Percentiles rank a stretch among this genome's conserved stretches.
phyloP scores from a whole-genome alignment of 441 rosid genomes.

The Pelargonium hybrid region DNA sequence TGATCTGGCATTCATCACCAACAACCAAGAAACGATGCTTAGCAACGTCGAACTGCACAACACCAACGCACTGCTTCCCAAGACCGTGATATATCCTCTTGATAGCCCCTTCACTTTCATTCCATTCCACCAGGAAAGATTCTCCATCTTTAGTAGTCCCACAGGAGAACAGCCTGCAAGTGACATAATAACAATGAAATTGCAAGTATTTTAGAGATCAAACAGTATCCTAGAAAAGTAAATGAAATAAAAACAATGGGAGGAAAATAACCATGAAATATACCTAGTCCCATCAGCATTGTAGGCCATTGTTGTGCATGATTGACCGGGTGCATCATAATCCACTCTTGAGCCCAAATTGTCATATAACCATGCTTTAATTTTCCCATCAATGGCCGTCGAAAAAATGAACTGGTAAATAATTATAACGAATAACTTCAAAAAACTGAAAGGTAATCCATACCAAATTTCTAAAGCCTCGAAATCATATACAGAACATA shows the following conservation, averaged over 20 bases:
- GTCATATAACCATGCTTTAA: constrained; percentile 79
- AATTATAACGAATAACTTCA: background rate
- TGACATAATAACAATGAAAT: constrained; percentile 14
- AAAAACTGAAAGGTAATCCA: background rate
- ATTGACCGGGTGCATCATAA: constrained; percentile 69
- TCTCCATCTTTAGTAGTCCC: constrained; percentile 74
- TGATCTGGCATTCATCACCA: constrained; percentile 58
- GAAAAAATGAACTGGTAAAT: constrained; percentile 78
- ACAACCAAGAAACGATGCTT: constrained; percentile 62
- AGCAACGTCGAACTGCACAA: constrained; percentile 68
- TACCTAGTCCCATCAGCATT: constrained; percentile 78
- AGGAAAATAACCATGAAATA: constrained; percentile 9
- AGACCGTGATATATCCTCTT: constrained; percentile 54
- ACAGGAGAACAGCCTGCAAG: constrained; percentile 57
- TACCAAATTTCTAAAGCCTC: background rate
- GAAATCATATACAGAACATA: background rate
- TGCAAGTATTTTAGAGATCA: constrained; percentile 1
- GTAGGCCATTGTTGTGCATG: constrained; percentile 62
- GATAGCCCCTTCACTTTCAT: constrained; percentile 74
- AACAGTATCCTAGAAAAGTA: background rate
- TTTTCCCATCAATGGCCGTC: constrained; percentile 71
- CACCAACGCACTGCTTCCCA: constrained; percentile 47
- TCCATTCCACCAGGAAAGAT: constrained; percentile 71
- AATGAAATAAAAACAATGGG: background rate
- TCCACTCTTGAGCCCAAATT: constrained; percentile 66